Conservation (phyloP, 352 stramenopile species). For the Phytophthora podocarpi region DNA sequence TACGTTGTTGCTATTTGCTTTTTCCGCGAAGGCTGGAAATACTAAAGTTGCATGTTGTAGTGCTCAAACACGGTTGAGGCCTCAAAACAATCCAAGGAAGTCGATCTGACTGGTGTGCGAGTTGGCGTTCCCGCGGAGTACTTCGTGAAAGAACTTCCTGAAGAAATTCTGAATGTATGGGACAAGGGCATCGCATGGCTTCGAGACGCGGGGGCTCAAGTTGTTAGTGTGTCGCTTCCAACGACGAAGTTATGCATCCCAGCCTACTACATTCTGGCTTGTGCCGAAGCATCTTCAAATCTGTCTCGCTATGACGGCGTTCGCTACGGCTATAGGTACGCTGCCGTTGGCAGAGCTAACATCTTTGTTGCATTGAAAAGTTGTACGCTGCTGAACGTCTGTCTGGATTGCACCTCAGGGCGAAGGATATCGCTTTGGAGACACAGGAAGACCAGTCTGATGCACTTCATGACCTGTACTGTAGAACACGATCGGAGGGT, state of each 20-base stretch:
- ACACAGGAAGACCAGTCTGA: conserved; percentile 73
- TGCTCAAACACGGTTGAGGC: conserved; percentile 43
- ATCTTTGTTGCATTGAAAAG: background rate
- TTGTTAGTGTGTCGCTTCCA: conserved; percentile 78
- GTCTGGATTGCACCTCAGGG: conserved; percentile 33
- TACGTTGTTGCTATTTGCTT: conserved; percentile 24
- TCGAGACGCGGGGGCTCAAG: conserved; percentile 65
- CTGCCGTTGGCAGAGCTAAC: background rate
- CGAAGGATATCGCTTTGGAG: conserved; percentile 54
- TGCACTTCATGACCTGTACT: conserved; percentile 87
- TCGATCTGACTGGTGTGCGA: conserved; percentile 75
- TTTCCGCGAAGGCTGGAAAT: background rate
- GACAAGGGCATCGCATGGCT: conserved; percentile 77
- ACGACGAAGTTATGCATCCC: conserved; percentile 91
- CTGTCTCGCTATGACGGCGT: conserved; percentile 97
- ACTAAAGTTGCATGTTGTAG: conserved; percentile 19
- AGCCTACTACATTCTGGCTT: conserved; percentile 98
- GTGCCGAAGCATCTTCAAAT: conserved; percentile 98
- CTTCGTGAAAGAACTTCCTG: conserved; percentile 90
- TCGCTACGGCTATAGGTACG: conserved; percentile 84
- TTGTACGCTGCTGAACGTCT: background rate
- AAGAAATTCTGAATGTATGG: conserved; percentile 88
- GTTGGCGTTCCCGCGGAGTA: conserved; percentile 96
- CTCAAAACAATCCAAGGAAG: conserved; percentile 26
- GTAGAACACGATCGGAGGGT: conserved; percentile 83